Conservation (phyloP, 2,329 filamentous ascomycete genomes). For the Penicillium nordicum region DNA sequence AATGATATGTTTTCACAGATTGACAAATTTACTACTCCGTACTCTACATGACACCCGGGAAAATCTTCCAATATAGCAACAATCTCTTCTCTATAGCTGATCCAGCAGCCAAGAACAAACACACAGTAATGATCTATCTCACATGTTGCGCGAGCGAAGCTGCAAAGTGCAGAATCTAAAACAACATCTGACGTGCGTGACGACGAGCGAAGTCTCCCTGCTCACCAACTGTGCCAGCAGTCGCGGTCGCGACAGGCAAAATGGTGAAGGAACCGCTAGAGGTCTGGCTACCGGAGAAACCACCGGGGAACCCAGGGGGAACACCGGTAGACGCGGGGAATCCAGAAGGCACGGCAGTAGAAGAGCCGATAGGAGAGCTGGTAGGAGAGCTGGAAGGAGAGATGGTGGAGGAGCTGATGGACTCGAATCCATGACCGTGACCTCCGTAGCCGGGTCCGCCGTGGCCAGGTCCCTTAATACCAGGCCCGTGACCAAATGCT, state of each 20-base stretch:
- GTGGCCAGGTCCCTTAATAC: neutral
- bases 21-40: neutral
- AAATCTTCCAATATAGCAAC: neutral
- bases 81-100: slow-evolving; percentile 13
- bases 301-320: neutral
- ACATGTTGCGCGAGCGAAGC: slow-evolving; percentile 8
- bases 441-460: neutral
- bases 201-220: slow-evolving; percentile 17
- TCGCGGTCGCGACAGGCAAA: neutral
- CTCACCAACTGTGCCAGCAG: slow-evolving; percentile 1
- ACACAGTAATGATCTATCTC: slow-evolving; percentile 9
- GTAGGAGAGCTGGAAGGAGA: neutral
- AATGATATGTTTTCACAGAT: neutral
- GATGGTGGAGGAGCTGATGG: neutral
- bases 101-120: slow-evolving; percentile 18
- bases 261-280: neutral
- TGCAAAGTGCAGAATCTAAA: slow-evolving; percentile 12
- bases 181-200: slow-evolving; percentile 27
- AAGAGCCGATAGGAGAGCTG: neutral
- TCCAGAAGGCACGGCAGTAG: neutral
- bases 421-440: neutral
- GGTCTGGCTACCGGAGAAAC: neutral
- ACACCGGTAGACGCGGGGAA: slow-evolving; percentile 7
- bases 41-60: neutral
- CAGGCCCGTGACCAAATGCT: neutral